phyloP scores from a whole-genome alignment of 805 yeast genomes.

The Spathaspora hagerdaliae region DNA sequence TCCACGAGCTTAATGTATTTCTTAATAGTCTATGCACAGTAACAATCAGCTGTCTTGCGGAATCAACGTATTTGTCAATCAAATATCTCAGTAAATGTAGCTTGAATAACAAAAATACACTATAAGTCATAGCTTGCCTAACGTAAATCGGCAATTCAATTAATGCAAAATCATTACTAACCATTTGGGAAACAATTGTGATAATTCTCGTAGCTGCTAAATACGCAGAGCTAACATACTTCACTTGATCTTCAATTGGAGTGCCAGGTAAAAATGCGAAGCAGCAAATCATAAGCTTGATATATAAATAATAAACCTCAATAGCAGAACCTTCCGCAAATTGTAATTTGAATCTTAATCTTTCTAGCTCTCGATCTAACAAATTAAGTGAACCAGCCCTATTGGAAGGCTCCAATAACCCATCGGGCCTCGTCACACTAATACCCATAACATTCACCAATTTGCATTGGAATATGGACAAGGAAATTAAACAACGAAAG shows the following conservation, averaged over 20 bases:
- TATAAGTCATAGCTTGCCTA: slow-evolving; percentile 79
- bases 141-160: slow-evolving; percentile 84
- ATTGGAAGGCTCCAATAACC: slow-evolving; percentile 76
- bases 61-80: slow-evolving; percentile 71
- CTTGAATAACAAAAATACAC: slow-evolving; percentile 75
- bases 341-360: slow-evolving; percentile 60
- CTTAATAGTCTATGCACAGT: slow-evolving; percentile 86
- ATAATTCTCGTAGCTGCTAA: slow-evolving; percentile 76
- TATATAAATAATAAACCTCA: slow-evolving; percentile 75
- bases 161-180: slow-evolving; percentile 58
- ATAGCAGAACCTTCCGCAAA: slow-evolving; percentile 63
- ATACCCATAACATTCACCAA: slow-evolving; percentile 84
- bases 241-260: slow-evolving; percentile 80
- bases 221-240: slow-evolving; percentile 79
- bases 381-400: slow-evolving; percentile 78
- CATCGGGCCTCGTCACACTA: slow-evolving; percentile 81
- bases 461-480: slow-evolving; percentile 81
- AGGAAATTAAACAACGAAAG: slow-evolving; percentile 66
- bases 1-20: slow-evolving; percentile 89
- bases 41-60: slow-evolving; percentile 89
- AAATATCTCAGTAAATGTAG: slow-evolving; percentile 75
- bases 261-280: slow-evolving; percentile 91
- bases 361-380: slow-evolving; percentile 72
- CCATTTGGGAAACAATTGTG: slow-evolving; percentile 68
- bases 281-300: slow-evolving; percentile 76